A percentile compares a stretch with the other conserved stretches of the same genome.
Conservation (phyloP, 2,329 filamentous ascomycete genomes). For the Aspergillus intermedius region DNA sequence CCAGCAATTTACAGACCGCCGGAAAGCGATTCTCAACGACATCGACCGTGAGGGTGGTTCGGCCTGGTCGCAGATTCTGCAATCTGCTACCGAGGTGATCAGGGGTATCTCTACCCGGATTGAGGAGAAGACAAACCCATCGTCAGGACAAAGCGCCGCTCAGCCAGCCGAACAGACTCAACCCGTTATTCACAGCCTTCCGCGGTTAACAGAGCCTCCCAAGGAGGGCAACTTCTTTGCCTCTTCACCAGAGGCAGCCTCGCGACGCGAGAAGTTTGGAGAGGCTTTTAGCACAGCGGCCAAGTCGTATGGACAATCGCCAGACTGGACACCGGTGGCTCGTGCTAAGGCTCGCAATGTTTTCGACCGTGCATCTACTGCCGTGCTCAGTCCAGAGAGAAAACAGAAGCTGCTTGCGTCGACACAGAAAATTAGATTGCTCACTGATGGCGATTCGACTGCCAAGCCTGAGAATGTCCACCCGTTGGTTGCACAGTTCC, state of each 20-base stretch:
- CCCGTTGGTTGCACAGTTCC: constrained; percentile 42
- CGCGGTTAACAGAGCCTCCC: constrained; percentile 44
- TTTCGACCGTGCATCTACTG: constrained; percentile 34
- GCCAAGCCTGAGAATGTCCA: constrained; percentile 46
- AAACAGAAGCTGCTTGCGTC: constrained; percentile 33
- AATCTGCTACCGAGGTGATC: constrained; percentile 63
- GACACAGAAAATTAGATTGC: constrained; percentile 32
- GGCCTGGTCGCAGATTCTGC: constrained; percentile 73
- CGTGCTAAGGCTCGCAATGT: constrained; percentile 32
- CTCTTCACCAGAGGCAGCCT: constrained; percentile 30
- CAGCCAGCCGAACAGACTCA: constrained; percentile 38
- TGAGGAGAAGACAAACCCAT: constrained; percentile 51
- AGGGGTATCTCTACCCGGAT: constrained; percentile 63
- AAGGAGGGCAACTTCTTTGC: constrained; percentile 45
- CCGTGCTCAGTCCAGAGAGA: constrained; percentile 34
- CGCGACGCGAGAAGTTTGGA: constrained; percentile 31
- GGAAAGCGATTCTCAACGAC: constrained; percentile 77
- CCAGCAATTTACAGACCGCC: constrained; percentile 64
- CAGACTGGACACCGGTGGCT: constrained; percentile 39
- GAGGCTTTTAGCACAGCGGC: constrained; percentile 39
- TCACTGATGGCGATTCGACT: constrained; percentile 23
- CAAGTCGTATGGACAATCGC: constrained; percentile 41
- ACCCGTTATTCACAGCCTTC: constrained; percentile 40
- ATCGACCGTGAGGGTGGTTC: constrained; percentile 75
- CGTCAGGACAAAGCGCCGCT: constrained; percentile 24